A percentile compares a stretch with the other conserved stretches of the same genome.
Evolutionary conservation across 495 filamentous ascomycete species (phyloP).

Genomic region (Aspergillus incahuasiensis): DNA sequence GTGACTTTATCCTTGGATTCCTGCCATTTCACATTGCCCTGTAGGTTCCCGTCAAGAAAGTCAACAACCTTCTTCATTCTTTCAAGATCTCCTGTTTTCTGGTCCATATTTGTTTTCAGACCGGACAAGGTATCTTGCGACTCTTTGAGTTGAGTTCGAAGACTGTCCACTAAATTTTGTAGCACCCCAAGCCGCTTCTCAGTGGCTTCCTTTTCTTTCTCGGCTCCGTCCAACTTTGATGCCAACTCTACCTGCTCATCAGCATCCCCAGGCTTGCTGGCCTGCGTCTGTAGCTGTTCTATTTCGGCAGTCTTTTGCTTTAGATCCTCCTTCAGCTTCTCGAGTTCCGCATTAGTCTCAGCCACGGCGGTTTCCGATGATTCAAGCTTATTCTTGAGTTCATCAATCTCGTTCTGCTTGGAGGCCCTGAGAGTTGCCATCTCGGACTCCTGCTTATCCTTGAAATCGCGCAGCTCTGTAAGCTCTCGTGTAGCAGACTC

Average conservation of each 20-base stretch:
- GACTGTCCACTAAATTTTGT: constrained; percentile 48
- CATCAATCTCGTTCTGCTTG: constrained; percentile 35
- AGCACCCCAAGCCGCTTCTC: constrained; percentile 50
- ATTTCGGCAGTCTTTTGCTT: constrained; percentile 52
- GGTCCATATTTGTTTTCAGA: constrained; percentile 38
- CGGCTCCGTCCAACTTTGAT: constrained; percentile 30
- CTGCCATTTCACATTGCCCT: constrained; percentile 33
- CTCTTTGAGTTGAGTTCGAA: constrained; percentile 47
- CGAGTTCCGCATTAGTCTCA: constrained; percentile 43
- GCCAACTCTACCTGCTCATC: constrained; percentile 39
- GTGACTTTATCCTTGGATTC: constrained; percentile 30
- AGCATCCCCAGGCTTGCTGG: constrained; percentile 33
- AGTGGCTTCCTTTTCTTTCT: constrained; percentile 39
- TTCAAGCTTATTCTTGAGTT: constrained; percentile 36
- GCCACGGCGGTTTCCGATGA: constrained; percentile 40
- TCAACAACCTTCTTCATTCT: constrained; percentile 33
- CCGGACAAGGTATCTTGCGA: constrained; percentile 42
- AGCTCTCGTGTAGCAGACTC: constrained; percentile 58
- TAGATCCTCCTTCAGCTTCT: constrained; percentile 51
- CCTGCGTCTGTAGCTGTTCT: constrained; percentile 42
- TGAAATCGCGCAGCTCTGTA: constrained; percentile 51
- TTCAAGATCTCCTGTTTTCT: constrained; percentile 25
- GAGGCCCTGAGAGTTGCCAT: constrained; percentile 35
- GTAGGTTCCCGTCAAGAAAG: constrained; percentile 35
- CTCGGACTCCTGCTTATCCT: constrained; percentile 49